Conservation (phyloP, 768 basidiomycete genomes). For the Peribolospora kevripleyi region DNA sequence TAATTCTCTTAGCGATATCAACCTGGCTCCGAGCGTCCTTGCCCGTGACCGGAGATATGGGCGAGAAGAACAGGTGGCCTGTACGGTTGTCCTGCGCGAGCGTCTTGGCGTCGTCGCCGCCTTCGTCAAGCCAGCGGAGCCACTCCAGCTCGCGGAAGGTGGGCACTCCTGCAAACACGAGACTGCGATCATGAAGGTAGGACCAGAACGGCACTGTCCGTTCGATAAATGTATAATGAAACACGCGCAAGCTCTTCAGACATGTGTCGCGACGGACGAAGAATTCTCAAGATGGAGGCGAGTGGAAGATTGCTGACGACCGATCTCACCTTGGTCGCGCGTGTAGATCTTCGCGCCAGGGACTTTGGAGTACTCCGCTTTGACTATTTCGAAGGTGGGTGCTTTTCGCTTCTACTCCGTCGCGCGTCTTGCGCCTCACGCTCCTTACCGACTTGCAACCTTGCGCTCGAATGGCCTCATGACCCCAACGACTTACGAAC, state of each 20-base stretch:
- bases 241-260: no score
- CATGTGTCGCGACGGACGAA: no score
- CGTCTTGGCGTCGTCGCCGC: neutral
- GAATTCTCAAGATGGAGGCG: no score
- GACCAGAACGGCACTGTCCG: no score
- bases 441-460: no score
- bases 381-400: neutral
- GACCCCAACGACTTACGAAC: no score
- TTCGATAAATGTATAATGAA: no score
- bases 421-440: no score
- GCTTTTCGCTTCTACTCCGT: no score
- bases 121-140: conserved; percentile 1
- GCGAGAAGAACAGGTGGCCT: conserved; percentile 1
- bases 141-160: conserved; percentile 2
- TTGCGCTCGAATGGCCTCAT: no score
- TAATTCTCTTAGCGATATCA: neutral
- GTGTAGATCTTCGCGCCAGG: neutral
- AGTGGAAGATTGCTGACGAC: neutral
- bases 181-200: neutral
- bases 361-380: neutral
- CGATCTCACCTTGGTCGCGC: neutral
- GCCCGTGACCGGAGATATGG: neutral
- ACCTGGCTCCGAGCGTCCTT: neutral
- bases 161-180: neutral
- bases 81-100: no score